phyloP scores from a whole-genome alignment of 495 filamentous ascomycete genomes.

The Evernia prunastri region DNA sequence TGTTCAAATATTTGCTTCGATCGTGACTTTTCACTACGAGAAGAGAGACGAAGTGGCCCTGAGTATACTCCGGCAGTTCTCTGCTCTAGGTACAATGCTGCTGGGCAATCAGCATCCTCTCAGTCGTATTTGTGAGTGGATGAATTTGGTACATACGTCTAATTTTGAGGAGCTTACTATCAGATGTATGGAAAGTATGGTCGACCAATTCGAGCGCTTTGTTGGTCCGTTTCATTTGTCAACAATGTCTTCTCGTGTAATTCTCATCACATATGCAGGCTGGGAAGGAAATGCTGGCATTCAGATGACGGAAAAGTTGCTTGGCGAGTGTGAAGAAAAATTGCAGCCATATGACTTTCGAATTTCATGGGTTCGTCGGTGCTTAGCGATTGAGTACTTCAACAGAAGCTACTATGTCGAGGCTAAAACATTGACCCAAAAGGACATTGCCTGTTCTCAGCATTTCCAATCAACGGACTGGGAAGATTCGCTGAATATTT shows the following conservation, averaged over 20 bases:
- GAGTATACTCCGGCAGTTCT: slow-evolving; percentile 1
- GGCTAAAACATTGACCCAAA: background rate
- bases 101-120: slow-evolving; percentile 13
- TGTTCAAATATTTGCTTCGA: rapidly evolving
- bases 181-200: background rate
- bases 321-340: background rate
- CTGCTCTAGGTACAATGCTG: background rate
- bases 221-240: background rate
- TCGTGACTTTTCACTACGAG: rapidly evolving
- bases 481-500: background rate
- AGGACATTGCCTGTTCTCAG: background rate
- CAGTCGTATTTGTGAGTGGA: background rate
- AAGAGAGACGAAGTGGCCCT: background rate
- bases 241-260: background rate
- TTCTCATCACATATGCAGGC: no score
- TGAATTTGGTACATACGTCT: background rate
- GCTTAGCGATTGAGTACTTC: background rate
- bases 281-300: no score
- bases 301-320: background rate
- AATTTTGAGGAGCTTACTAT: background rate
- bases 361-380: background rate
- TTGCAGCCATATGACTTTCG: background rate
- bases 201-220: background rate
- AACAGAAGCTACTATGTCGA: background rate
- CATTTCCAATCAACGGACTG: background rate